Base-by-base conservation (phyloP, 2,329 filamentous ascomycete species). In the Hortaea werneckii region DNA sequence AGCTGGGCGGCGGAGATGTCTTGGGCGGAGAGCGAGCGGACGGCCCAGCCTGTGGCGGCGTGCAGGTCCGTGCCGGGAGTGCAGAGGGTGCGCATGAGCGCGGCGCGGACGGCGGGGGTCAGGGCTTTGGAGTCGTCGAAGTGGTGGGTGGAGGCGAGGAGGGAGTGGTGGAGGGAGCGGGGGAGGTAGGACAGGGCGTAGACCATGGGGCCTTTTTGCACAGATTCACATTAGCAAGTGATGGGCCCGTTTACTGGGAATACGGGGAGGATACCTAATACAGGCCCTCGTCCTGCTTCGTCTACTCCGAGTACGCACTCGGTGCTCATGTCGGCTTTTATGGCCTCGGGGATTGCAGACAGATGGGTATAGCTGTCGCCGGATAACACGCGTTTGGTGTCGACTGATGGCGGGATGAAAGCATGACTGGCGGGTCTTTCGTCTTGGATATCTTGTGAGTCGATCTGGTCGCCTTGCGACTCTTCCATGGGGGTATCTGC, bases 81-180 rank as follows among this genome's bases (percentile, higher is more conserved):
- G 72, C 87, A 94, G 40, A 95, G 77, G 2, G 75, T 74, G 48
- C 73, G 69, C 78, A 83, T 81, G 29, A 96, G 77, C 6, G 74
- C 67, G 10, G 85, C 82, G 53, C 90, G 87, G 34, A 90, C 79
- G n/a, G 74, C 70, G 0, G 89, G 79, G 0, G 85, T 94, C 35
- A 96, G 79, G 5, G 88, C 86, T 70, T 96, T 96, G 64, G 85
- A 94, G 73, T 96, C 90, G 72, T 95, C 85, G 68, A 95, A 95
- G 71, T 83, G 85, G 70, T 95, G 83, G 4, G 80, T 79, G 32
- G 78, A 68, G 43, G 86, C 83, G 20, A 96, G 80, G 28, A 95
- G 79, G 1, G 83, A 76, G 60, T 83, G 80, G 51, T 82, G 76
- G 32, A 74, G 63, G 27, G 82, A 77, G 28, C 80, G 71, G 0